Conservation (phyloP, 306 rosid species). For the Rosa rugosa region DNA sequence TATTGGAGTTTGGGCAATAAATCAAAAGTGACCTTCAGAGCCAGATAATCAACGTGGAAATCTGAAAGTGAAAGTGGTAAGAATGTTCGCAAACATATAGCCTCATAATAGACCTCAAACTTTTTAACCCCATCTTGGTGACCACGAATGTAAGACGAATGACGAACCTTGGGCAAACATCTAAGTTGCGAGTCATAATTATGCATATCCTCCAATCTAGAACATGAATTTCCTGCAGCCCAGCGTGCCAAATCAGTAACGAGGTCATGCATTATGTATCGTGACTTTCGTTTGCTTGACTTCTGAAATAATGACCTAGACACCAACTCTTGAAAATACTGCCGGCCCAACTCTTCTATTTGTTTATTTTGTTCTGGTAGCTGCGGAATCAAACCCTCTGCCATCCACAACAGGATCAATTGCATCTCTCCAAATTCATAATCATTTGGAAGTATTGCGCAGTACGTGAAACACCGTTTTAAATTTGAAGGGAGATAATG, state of each 20-base stretch:
- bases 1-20: background rate
- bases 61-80: background rate
- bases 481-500: constrained; percentile 20
- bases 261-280: constrained; percentile 31
- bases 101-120: background rate
- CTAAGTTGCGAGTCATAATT: background rate
- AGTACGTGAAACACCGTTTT: constrained; percentile 24
- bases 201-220: background rate
- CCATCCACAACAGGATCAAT: constrained; percentile 30
- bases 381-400: constrained; percentile 23
- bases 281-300: accelerated
- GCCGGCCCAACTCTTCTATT: constrained; percentile 11
- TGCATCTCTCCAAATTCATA: background rate
- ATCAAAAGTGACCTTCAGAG: background rate
- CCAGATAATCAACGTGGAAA: background rate
- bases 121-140: background rate
- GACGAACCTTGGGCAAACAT: background rate
- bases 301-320: background rate
- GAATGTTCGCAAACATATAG: background rate
- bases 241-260: constrained; percentile 18
- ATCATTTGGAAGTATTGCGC: constrained; percentile 23
- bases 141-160: background rate
- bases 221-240: constrained; percentile 10
- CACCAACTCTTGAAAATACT: too few relatives aligned
- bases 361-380: too few relatives aligned